Evolutionary conservation across 2,329 filamentous ascomycete species (phyloP).

Genomic region (Aspergillus carbonarius): DNA sequence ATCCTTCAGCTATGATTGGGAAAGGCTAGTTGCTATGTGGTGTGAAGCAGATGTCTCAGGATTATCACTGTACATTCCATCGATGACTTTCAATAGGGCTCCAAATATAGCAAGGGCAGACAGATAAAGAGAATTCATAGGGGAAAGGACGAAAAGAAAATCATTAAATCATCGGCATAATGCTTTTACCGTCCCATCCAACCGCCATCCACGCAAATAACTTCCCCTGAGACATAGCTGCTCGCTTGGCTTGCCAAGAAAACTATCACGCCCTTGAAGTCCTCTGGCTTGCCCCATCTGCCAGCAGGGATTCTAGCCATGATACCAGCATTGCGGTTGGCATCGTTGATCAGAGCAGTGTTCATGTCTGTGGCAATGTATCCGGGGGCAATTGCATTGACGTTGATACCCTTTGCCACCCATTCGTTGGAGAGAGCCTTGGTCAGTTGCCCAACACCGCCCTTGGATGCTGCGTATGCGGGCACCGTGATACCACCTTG

Average conservation of each 20-base stretch:
- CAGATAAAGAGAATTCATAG: background rate
- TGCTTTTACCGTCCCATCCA: conserved; percentile 77
- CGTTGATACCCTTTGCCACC: conserved; percentile 73
- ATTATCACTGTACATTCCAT: background rate
- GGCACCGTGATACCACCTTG: conserved; percentile 87
- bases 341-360: conserved; percentile 70
- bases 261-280: conserved; percentile 80
- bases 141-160: background rate
- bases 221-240: conserved; percentile 76
- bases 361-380: conserved; percentile 95
- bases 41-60: background rate
- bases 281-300: conserved; percentile 77
- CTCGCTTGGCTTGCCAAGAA: conserved; percentile 73
- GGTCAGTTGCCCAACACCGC: conserved; percentile 79
- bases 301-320: conserved; percentile 77
- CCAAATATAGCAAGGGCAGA: background rate
- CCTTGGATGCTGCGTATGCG: conserved; percentile 83
- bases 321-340: conserved; percentile 68
- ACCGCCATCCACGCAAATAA: conserved; percentile 80
- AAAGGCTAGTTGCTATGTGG: background rate
- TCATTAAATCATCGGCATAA: background rate
- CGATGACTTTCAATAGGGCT: background rate
- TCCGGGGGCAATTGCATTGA: conserved; percentile 86
- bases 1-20: background rate
- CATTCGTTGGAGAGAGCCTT: conserved; percentile 87